phyloP scores from a whole-genome alignment of 2,329 filamentous ascomycete genomes.

The Parastagonospora nodorum region DNA sequence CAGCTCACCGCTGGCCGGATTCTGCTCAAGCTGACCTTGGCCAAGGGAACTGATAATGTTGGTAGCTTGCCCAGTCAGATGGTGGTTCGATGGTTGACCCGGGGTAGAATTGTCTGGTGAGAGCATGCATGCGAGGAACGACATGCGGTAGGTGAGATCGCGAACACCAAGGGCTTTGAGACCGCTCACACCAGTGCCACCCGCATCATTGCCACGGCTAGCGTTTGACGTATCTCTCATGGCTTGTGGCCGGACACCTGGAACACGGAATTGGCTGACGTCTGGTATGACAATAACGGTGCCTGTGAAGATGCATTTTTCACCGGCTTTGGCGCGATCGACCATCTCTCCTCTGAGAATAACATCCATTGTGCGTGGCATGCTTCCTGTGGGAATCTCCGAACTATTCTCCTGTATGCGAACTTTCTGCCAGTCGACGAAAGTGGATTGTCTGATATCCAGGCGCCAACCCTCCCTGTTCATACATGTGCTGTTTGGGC shows the following conservation, averaged over 20 bases:
- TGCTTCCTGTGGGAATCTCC: slow-evolving; percentile 96
- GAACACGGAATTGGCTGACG: slow-evolving; percentile 90
- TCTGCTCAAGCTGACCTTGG: slow-evolving; percentile 68
- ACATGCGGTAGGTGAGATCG: slow-evolving; percentile 91
- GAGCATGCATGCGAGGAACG: slow-evolving; percentile 97
- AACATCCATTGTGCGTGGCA: slow-evolving; percentile 97
- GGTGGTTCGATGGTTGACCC: slow-evolving; percentile 73
- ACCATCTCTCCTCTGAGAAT: slow-evolving; percentile 97
- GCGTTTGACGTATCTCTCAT: slow-evolving; percentile 80
- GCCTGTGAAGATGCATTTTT: slow-evolving; percentile 98
- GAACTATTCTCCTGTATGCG: slow-evolving; percentile 98
- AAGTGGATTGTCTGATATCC: slow-evolving; percentile 96
- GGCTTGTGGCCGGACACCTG: slow-evolving; percentile 81
- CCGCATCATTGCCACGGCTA: slow-evolving; percentile 75
- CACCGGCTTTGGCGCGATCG: slow-evolving; percentile 93
- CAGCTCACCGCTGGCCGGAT: slow-evolving; percentile 71
- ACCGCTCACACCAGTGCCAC: slow-evolving; percentile 82
- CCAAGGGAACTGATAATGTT: slow-evolving; percentile 88
- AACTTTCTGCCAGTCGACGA: slow-evolving; percentile 99
- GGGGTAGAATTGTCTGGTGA: slow-evolving; percentile 83
- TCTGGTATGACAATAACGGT: slow-evolving; percentile 96
- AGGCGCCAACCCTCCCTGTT: slow-evolving; percentile 94
- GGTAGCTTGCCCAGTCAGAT: slow-evolving; percentile 72
- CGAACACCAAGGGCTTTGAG: slow-evolving; percentile 92
- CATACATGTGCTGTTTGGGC: slow-evolving; percentile 82